Evolutionary conservation across 768 basidiomycete species (phyloP), one percentile per base, ranked within the genome.

Genomic region (Naematelia aurantialba): DNA sequence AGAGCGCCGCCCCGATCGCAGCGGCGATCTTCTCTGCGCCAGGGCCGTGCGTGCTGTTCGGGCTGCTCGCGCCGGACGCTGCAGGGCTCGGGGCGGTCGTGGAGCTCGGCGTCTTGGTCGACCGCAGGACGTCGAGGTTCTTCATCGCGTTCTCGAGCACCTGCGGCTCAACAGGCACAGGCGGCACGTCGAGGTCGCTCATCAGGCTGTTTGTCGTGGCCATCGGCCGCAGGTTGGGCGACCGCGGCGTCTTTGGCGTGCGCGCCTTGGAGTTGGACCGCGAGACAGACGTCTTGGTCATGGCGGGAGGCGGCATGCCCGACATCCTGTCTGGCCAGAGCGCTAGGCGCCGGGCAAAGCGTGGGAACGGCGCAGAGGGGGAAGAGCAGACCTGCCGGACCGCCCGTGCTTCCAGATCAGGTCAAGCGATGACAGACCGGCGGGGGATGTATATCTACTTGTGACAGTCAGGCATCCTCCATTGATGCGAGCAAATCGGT

Each of bases 111-210:
- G 69, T 60, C 26, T 57, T 59, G 17, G 60, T 51, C 27, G 54
- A 61, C 17, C 68, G 63, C 8, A 74, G 65, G 19, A 54, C 66
- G 31, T 70, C 64, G 5, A 74, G 58, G 25, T 69, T 67, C 2
- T 48, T 52, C 5, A 74, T 68, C 4, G 72, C 72, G 22, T 70
- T 62, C 14, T 67, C 69, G 12, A 74, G 56, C 29, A 58, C 55
- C 4, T 39, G 42, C 17, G 69, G 66, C 19, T 74, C 67, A 14
- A 69, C 67, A 13, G 53, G 57, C 21, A 27, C 48, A 31, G 39
- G 52, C 21, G 19, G 60, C 19, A 52, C 55, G 21, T 57, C 25
- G 11, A 31, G 46, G 46, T 65, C 63, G 17, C 55, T 21, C 60
- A 65, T 58, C 13, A 65, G 63, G 5, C 60, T 57, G 45, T 65